Evolutionary conservation across 495 filamentous ascomycete species (phyloP), one percentile per base, ranked within the genome.

Genomic region (Trichodelitschia bisporula): DNA sequence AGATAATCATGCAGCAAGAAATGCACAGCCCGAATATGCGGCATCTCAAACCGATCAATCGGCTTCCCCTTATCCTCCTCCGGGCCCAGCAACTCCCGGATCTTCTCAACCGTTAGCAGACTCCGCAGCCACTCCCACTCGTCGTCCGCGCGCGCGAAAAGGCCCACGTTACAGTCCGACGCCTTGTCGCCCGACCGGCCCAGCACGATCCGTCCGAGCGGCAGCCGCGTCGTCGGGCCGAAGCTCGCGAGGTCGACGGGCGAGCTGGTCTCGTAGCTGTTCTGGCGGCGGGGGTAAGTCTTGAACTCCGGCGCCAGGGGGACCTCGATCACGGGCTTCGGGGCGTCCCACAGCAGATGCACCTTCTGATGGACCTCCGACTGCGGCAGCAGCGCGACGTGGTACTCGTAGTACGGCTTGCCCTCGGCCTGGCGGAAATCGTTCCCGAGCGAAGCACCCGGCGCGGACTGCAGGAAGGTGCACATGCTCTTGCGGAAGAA

Each of bases 121-220:
- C 32, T 35, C 16, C 45, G 29, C 18, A 50, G 36, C 49, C 49
- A 50, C 21, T 48, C 43, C 40, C 41, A 53, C 30, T 53, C 49
- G 20, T 51, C 42, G 15, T 38, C 39, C n/a, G 47, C 32, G 19
- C 49, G 43, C 1, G 41, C 41, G 34, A 46, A 46, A 26, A 46
- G 40, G 2, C 43, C 43, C 24, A 37, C 29, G 20, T 46, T 46
- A 28, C 41, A 43, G 23, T 46, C 39, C 14, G 37, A 33, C 3
- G 30, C 29, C 29, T 46, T 46, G 29, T 46, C 43, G 2, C 43
- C 43, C 1, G 43, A 43, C 9, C 43, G 32, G 5, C 38, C 43
- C 4, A 40, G 38, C 16, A 46, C 43, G 19, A 46, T 37, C 19
- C 36, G 30, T 8, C 43, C 43, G 14, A 46, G 30, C 12, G 43